Conservation (phyloP, 2,329 filamentous ascomycete genomes). For the Fusarium succisae region DNA sequence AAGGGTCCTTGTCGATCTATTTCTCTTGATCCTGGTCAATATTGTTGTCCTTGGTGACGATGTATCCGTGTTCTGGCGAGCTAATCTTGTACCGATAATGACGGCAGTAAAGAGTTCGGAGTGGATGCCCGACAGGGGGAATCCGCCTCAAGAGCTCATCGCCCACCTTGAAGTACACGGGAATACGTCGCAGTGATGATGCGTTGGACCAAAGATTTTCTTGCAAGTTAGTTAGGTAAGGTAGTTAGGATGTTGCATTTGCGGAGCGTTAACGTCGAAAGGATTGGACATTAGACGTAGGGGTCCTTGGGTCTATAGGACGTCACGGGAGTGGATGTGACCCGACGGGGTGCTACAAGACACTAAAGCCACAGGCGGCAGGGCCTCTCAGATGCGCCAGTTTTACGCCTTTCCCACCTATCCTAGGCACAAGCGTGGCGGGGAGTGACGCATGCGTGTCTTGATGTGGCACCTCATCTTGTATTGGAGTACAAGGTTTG, state of each 20-base stretch:
- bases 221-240: constrained; percentile 5
- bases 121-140: constrained; percentile 32
- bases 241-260: constrained; percentile 26
- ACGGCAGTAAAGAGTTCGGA: constrained; percentile 12
- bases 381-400: background rate
- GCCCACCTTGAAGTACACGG: constrained; percentile 5
- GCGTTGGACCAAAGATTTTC: constrained; percentile 4
- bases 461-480: constrained; percentile 17
- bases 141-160: constrained; percentile 39
- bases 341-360: constrained; percentile 17
- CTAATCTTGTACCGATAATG: constrained; percentile 20
- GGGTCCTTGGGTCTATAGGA: constrained; percentile 17
- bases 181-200: constrained; percentile 8
- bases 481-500: constrained; percentile 20
- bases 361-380: constrained; percentile 23
- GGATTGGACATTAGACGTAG: constrained; percentile 28
- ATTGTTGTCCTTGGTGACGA: constrained; percentile 37
- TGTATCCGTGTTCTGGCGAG: constrained; percentile 10
- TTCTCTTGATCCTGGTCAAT: constrained; percentile 23
- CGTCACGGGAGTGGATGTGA: constrained; percentile 27
- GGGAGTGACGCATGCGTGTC: constrained; percentile 36
- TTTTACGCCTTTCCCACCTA: constrained; percentile 31
- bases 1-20: constrained; percentile 34
- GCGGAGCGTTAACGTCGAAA: constrained; percentile 18
- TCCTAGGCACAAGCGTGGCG: constrained; percentile 27